Conservation (phyloP, 176 grass and related monocot species). For the Lolium rigidum region DNA sequence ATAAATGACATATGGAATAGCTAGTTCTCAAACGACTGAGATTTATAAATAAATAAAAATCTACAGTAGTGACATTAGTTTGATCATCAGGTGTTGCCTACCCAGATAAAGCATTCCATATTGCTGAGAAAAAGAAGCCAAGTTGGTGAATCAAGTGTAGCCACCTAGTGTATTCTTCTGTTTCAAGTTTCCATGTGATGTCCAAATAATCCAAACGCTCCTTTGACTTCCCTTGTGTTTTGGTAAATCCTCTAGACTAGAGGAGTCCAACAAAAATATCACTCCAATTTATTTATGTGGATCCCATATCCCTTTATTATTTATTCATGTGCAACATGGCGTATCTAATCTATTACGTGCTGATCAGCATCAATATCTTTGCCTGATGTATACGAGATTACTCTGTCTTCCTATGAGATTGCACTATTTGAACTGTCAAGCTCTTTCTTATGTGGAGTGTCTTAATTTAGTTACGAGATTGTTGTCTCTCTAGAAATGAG, state of each 20-base stretch:
- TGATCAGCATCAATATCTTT: neutral
- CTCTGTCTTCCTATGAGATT: no score
- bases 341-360: neutral
- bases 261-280: neutral
- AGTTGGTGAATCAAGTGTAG: neutral
- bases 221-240: neutral
- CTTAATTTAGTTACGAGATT: neutral
- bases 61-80: neutral
- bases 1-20: neutral
- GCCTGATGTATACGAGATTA: neutral
- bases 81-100: neutral
- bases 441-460: neutral
- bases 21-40: neutral
- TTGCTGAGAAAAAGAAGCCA: neutral
- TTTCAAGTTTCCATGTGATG: neutral
- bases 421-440: neutral
- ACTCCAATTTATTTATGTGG: neutral
- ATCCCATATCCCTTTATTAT: neutral
- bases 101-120: neutral
- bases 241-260: neutral
- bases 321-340: neutral
- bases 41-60: no score
- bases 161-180: neutral
- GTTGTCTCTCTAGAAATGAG: no score
- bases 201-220: neutral